Conservation (phyloP, 129 eudicot species). For the Escallonia rubra region DNA sequence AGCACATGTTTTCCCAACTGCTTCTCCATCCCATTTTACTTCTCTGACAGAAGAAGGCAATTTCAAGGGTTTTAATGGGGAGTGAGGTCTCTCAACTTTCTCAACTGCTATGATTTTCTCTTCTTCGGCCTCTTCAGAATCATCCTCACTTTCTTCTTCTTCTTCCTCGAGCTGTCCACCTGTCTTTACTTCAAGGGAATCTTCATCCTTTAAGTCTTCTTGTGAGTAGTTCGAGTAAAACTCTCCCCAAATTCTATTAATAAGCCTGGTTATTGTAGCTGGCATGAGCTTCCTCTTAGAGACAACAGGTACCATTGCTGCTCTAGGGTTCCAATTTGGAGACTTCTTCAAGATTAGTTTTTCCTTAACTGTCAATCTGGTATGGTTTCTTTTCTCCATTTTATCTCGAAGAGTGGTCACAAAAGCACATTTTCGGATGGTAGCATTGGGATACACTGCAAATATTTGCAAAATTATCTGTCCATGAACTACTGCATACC, state of each 20-base stretch:
- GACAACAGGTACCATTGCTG: slow-evolving; percentile 60
- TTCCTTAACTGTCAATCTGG: slow-evolving; percentile 84
- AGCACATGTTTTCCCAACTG: slow-evolving; percentile 35
- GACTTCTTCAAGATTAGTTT: slow-evolving; percentile 50
- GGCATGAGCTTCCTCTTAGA: slow-evolving; percentile 87
- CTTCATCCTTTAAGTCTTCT: slow-evolving; percentile 58
- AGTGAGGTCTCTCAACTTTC: slow-evolving; percentile 19
- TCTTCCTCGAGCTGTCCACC: slow-evolving; percentile 49
- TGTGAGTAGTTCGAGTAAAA: slow-evolving; percentile 81
- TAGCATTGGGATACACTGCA: slow-evolving; percentile 77
- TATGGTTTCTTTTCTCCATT: slow-evolving; percentile 88
- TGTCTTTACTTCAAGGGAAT: slow-evolving; percentile 38
- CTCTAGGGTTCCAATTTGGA: slow-evolving; percentile 70
- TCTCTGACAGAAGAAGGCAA: slow-evolving; percentile 22
- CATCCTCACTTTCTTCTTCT: slow-evolving; percentile 36
- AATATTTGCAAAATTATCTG: slow-evolving; percentile 87
- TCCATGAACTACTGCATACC: slow-evolving; percentile 92
- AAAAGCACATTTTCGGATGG: slow-evolving; percentile 69
- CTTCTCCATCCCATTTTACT: slow-evolving; percentile 64
- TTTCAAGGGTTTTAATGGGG: slow-evolving; percentile 29
- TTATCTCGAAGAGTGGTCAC: slow-evolving; percentile 61
- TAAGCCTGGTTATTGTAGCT: slow-evolving; percentile 78
- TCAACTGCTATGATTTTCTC: slow-evolving; percentile 16
- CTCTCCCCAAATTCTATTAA: slow-evolving; percentile 92
- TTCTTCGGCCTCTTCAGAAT: slow-evolving; percentile 42